phyloP scores from a whole-genome alignment of 2,329 filamentous ascomycete species.

The Pyrenophora seminiperda region DNA sequence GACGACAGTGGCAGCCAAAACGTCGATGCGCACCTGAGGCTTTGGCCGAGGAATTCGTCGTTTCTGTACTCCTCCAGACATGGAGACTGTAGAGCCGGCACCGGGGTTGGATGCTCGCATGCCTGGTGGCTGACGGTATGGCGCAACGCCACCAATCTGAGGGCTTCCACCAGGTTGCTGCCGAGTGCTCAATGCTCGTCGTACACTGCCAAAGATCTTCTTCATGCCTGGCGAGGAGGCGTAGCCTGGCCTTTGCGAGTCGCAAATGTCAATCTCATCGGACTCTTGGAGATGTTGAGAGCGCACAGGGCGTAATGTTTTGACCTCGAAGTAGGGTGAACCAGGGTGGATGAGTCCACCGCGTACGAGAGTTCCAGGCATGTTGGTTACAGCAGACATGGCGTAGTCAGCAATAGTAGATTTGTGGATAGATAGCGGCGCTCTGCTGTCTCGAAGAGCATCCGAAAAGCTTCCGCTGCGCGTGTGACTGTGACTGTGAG shows the following conservation, averaged over 20 bases:
- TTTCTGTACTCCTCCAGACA: constrained; percentile 40
- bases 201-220: constrained; percentile 83
- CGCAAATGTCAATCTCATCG: constrained; percentile 30
- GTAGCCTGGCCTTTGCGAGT: constrained; percentile 31
- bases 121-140: constrained; percentile 31
- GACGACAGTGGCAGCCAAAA: constrained; percentile 77
- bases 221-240: constrained; percentile 70
- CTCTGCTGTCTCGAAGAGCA: constrained; percentile 72
- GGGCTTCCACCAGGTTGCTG: constrained; percentile 40
- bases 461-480: constrained; percentile 88
- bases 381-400: constrained; percentile 66
- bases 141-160: constrained; percentile 24
- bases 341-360: constrained; percentile 83
- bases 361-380: constrained; percentile 83
- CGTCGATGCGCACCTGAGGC: constrained; percentile 71
- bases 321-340: constrained; percentile 75
- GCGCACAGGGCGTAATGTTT: constrained; percentile 35
- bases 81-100: constrained; percentile 28
- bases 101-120: constrained; percentile 40
- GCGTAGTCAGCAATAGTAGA: constrained; percentile 48
- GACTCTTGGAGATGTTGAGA: constrained; percentile 42
- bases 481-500: constrained; percentile 66
- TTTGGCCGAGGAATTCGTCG: constrained; percentile 36
- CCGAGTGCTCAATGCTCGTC: constrained; percentile 74
- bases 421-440: constrained; percentile 57